Evolutionary conservation across 139 green algal genomes (phyloP).

Genomic region (Chlorella vulgaris): DNA sequence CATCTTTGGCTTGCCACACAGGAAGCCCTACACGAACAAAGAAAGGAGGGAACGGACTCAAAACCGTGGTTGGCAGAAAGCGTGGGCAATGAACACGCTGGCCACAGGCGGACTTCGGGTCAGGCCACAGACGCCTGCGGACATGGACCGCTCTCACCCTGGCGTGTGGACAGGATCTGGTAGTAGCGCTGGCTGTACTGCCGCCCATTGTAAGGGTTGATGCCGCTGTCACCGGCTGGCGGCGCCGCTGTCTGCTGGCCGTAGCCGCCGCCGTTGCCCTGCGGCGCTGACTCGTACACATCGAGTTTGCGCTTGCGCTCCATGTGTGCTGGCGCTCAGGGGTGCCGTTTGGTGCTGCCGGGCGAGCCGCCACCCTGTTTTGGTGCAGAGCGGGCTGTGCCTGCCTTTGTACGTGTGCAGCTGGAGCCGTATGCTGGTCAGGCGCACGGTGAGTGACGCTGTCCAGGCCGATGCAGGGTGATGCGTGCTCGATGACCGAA

Average conservation of each 20-base stretch:
- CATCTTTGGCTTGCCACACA: slow-evolving; percentile 94
- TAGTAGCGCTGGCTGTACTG: slow-evolving; percentile 88
- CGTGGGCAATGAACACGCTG: not conserved
- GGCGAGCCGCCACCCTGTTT: too few relatives aligned
- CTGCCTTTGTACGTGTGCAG: too few relatives aligned
- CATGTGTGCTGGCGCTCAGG: not conserved
- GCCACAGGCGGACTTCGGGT: not conserved
- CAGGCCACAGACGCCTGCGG: too few relatives aligned
- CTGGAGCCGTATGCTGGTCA: too few relatives aligned
- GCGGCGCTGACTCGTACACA: slow-evolving; percentile 42
- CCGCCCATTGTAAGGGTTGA: slow-evolving; percentile 86
- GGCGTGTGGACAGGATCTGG: slow-evolving; percentile 91
- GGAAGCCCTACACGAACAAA: slow-evolving; percentile 75
- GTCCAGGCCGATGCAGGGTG: too few relatives aligned
- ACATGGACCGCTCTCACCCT: slow-evolving; percentile 33
- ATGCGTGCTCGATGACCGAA: too few relatives aligned
- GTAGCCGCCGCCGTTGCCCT: slow-evolving; percentile 8
- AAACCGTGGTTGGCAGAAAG: too few relatives aligned
- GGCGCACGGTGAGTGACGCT: too few relatives aligned
- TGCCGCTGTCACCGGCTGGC: slow-evolving; percentile 9
- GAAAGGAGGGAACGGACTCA: not conserved
- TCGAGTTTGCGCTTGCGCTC: slow-evolving; percentile 84
- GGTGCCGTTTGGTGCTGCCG: too few relatives aligned
- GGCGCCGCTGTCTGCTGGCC: not conserved
- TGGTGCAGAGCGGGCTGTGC: too few relatives aligned